Evolutionary conservation across 495 filamentous ascomycete genomes (phyloP).

Genomic region (Xylaria telfairii): DNA sequence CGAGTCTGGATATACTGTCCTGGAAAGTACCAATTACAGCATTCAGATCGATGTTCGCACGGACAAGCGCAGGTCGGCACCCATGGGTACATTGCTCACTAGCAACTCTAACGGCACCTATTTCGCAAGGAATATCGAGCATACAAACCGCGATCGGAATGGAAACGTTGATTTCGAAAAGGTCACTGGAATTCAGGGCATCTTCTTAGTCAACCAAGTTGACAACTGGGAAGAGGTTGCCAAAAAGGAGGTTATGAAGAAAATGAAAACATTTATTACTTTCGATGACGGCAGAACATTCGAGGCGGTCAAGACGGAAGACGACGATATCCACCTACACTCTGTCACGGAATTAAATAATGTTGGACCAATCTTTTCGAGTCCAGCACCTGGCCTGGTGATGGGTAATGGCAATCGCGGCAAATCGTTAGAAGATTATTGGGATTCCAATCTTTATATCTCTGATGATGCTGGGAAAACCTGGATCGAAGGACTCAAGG

Average conservation of each 20-base stretch:
- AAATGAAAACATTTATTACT: constrained; percentile 78
- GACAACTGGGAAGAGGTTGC: constrained; percentile 81
- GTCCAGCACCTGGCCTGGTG: constrained; percentile 86
- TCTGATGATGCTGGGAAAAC: constrained; percentile 90
- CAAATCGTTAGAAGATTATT: constrained; percentile 65
- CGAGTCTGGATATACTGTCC: constrained; percentile 87
- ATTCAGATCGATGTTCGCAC: constrained; percentile 94
- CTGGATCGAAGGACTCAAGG: constrained; percentile 74
- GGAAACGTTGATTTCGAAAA: constrained; percentile 94
- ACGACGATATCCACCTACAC: constrained; percentile 82
- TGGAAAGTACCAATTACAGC: constrained; percentile 96
- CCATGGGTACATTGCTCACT: constrained; percentile 86
- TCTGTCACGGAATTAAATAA: constrained; percentile 84
- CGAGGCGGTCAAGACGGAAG: constrained; percentile 52
- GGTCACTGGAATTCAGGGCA: constrained; percentile 84
- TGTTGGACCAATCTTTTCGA: constrained; percentile 88
- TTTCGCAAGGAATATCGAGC: constrained; percentile 85
- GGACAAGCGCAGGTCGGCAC: constrained; percentile 56
- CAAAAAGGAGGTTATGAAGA: constrained; percentile 58
- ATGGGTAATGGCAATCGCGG: constrained; percentile 95
- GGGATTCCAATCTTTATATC: constrained; percentile 76
- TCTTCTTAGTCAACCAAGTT: constrained; percentile 87
- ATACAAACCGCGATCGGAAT: constrained; percentile 78
- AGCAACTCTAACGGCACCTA: constrained; percentile 97
- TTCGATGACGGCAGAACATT: constrained; percentile 93